Evolutionary conservation across 2,329 filamentous ascomycete genomes (phyloP).

Genomic region (Emmonsiellopsis sp.): DNA sequence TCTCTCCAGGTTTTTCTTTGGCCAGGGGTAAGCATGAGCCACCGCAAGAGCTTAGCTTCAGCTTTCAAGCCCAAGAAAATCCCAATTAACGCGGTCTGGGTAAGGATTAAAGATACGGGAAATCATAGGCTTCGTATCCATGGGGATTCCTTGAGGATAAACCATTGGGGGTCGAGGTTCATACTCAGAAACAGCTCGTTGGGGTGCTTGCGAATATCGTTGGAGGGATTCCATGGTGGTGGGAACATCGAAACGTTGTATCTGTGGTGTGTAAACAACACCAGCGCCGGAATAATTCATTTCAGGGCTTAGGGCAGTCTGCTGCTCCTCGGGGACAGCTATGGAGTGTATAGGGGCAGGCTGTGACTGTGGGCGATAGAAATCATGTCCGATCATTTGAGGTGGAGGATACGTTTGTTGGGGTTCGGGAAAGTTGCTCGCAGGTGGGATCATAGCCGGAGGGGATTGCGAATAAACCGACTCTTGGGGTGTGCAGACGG

Average conservation of each 20-base stretch:
- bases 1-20: background rate
- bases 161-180: conserved; percentile 5
- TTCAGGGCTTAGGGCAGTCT: conserved; percentile 5
- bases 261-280: conserved; percentile 9
- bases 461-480: conserved; percentile 8
- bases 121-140: conserved; percentile 7
- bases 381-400: conserved; percentile 5
- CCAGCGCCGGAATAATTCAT: conserved; percentile 9
- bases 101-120: conserved; percentile 9
- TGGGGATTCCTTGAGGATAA: conserved; percentile 6
- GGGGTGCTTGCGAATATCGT: conserved; percentile 3
- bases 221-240: conserved; percentile 5
- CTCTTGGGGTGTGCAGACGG: conserved; percentile 6
- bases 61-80: conserved; percentile 8
- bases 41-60: background rate
- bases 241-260: conserved; percentile 8
- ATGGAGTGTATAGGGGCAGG: conserved; percentile 8
- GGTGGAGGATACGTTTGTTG: conserved; percentile 3
- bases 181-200: conserved; percentile 1
- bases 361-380: conserved; percentile 9
- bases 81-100: conserved; percentile 8
- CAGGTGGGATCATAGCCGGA: background rate
- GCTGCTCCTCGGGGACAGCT: conserved; percentile 4
- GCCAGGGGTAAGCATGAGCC: background rate
- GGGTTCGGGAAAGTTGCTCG: background rate